Evolutionary conservation across 495 filamentous ascomycete genomes (phyloP).

Genomic region (Neurospora sp.): DNA sequence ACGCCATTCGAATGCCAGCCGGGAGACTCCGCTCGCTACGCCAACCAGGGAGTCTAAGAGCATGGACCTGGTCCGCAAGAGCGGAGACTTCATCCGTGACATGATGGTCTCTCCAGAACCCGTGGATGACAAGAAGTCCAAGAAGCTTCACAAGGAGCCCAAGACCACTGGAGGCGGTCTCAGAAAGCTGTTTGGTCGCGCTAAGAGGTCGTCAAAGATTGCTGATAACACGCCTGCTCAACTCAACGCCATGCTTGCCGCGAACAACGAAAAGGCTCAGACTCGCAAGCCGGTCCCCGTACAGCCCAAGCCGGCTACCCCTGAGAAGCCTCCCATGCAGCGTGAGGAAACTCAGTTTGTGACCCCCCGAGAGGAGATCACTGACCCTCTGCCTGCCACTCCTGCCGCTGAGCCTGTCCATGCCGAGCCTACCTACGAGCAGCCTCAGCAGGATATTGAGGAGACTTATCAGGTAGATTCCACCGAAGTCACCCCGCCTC

Average conservation of each 20-base stretch:
- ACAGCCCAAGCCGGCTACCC: slow-evolving; percentile 16
- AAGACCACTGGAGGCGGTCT: slow-evolving; percentile 36
- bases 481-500: slow-evolving; percentile 53
- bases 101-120: slow-evolving; percentile 36
- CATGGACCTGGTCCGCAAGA: slow-evolving; percentile 27
- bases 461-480: slow-evolving; percentile 50
- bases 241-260: slow-evolving; percentile 24
- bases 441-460: slow-evolving; percentile 36
- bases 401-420: slow-evolving; percentile 3
- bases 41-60: slow-evolving; percentile 28
- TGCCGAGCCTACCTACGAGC: slow-evolving; percentile 35
- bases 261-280: slow-evolving; percentile 9
- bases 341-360: slow-evolving; percentile 14
- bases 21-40: slow-evolving; percentile 28
- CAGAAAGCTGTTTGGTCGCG: slow-evolving; percentile 54
- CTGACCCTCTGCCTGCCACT: slow-evolving; percentile 10
- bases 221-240: slow-evolving; percentile 37
- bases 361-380: slow-evolving; percentile 21
- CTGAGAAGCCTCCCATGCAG: slow-evolving; percentile 16
- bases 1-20: slow-evolving; percentile 19
- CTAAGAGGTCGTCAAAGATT: slow-evolving; percentile 43
- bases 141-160: slow-evolving; percentile 48
- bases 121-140: slow-evolving; percentile 35
- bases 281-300: slow-evolving; percentile 11
- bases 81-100: slow-evolving; percentile 28